These are phyloP conservation scores for Metschnikowia reukaufii DNA, from an alignment of 805 yeast genomes.

Conservation along the genomic window DNA sequence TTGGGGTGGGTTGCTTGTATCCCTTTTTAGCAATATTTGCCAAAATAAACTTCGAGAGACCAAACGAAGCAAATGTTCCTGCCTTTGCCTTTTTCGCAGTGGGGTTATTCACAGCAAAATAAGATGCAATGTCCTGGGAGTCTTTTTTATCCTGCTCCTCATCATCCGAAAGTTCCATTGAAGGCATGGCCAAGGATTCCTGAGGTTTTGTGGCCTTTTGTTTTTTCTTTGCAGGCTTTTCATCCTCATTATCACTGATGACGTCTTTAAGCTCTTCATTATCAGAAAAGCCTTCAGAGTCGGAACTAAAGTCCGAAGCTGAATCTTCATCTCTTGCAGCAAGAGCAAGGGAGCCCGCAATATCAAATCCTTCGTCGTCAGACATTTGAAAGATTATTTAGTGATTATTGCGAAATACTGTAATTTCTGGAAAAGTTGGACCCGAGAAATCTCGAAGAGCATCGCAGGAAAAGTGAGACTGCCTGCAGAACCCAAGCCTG, in stretches of 20 bases:
- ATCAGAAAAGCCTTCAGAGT: slow-evolving; percentile 12
- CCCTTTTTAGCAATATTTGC: slow-evolving; percentile 80
- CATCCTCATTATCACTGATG: slow-evolving; percentile 49
- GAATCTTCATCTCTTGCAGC: slow-evolving; percentile 35
- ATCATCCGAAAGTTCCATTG: slow-evolving; percentile 52
- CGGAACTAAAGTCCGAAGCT: slow-evolving; percentile 24
- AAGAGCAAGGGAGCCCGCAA: slow-evolving; percentile 59
- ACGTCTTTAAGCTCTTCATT: slow-evolving; percentile 38
- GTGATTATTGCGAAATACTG: background rate
- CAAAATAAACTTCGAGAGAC: slow-evolving; percentile 71
- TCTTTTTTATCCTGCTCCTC: slow-evolving; percentile 35
- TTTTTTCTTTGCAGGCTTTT: slow-evolving; percentile 29
- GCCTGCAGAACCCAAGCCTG: slow-evolving; percentile 2
- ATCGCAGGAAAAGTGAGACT: slow-evolving; percentile 17
- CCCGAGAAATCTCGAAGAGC: slow-evolving; percentile 18
- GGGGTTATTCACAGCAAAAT: slow-evolving; percentile 43
- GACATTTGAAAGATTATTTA: slow-evolving; percentile 13
- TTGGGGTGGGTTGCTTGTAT: slow-evolving; percentile 93
- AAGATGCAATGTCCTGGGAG: slow-evolving; percentile 47
- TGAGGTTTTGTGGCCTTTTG: slow-evolving; percentile 26
- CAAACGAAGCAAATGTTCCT: slow-evolving; percentile 89
- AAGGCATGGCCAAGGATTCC: slow-evolving; percentile 40
- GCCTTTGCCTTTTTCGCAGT: slow-evolving; percentile 60
- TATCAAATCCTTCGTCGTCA: slow-evolving; percentile 56
- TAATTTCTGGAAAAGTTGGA: background rate